phyloP scores from a whole-genome alignment of 1,284 basidiomycete species.

The Papiliotrema terrestris region DNA sequence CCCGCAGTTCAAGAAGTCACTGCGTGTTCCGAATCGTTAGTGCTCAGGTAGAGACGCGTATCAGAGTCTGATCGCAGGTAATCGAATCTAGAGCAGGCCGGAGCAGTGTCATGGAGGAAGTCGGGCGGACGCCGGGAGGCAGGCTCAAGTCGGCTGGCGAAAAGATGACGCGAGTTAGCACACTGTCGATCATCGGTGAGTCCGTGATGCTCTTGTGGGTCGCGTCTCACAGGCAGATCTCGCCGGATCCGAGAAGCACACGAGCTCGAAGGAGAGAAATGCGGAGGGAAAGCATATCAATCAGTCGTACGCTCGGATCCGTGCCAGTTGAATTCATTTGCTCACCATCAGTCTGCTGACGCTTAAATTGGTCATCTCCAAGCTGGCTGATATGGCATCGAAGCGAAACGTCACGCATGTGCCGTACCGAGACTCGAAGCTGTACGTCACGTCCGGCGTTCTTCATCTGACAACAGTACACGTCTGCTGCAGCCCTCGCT shows the following conservation, averaged over 20 bases:
- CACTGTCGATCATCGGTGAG: conserved; percentile 53
- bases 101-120: conserved; percentile 13
- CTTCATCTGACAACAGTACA: conserved; percentile 52
- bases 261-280: conserved; percentile 85
- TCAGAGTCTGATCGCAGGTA: conserved; percentile 28
- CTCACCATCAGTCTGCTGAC: conserved; percentile 67
- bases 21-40: conserved; percentile 82
- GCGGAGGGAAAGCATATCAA: conserved; percentile 93
- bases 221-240: conserved; percentile 64
- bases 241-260: conserved; percentile 95
- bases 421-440: conserved; percentile 92
- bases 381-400: conserved; percentile 77
- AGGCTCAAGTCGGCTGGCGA: conserved; percentile 29
- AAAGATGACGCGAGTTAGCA: conserved; percentile 59
- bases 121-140: conserved; percentile 22
- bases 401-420: conserved; percentile 82
- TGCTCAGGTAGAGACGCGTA: background rate
- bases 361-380: conserved; percentile 82
- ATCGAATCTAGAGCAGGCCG: conserved; percentile 41
- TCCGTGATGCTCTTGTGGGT: background rate
- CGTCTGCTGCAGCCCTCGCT: conserved; percentile 92
- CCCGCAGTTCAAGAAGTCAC: conserved; percentile 85
- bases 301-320: conserved; percentile 38
- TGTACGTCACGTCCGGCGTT: conserved; percentile 27
- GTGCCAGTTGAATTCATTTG: background rate